These are phyloP conservation scores for Boletellus emodensis DNA, from an alignment of 768 basidiomycete genomes.

Conservation along the genomic window DNA sequence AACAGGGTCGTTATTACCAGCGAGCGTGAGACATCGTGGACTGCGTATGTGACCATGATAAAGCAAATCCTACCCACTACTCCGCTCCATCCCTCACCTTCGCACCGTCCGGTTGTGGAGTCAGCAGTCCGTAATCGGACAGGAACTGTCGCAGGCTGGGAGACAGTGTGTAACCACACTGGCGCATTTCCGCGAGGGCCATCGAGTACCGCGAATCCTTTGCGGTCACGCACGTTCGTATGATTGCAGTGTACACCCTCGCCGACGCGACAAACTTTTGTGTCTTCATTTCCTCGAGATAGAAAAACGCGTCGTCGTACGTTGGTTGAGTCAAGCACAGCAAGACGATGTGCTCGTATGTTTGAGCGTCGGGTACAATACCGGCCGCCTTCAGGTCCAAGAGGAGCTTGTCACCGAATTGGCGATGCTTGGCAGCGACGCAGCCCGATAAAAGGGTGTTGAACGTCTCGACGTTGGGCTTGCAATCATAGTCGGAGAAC, in stretches of 20 bases:
- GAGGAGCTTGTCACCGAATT: conserved; percentile 65
- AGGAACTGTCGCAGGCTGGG: conserved; percentile 32
- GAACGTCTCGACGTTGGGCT: conserved; percentile 62
- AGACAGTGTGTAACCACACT: conserved; percentile 48
- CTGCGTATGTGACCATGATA: background rate
- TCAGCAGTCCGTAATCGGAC: conserved; percentile 10
- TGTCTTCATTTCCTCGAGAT: conserved; percentile 84
- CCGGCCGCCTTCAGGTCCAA: conserved; percentile 58
- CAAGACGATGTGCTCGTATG: conserved; percentile 63
- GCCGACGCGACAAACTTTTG: conserved; percentile 50
- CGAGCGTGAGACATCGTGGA: background rate
- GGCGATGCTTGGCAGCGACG: conserved; percentile 51
- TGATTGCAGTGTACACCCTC: conserved; percentile 55
- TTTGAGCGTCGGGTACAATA: conserved; percentile 53
- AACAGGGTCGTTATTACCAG: background rate
- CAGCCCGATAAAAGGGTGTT: conserved; percentile 68
- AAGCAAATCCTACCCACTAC: background rate
- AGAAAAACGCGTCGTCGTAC: conserved; percentile 87
- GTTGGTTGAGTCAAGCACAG: conserved; percentile 66
- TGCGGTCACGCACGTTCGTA: conserved; percentile 50
- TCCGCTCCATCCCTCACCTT: background rate
- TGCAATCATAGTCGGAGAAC: conserved; percentile 49
- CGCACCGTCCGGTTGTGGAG: background rate
- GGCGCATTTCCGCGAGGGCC: conserved; percentile 68
- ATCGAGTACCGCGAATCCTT: conserved; percentile 61